phyloP scores from a whole-genome alignment of 495 filamentous ascomycete species.

The Aspergillus taichungensis region DNA sequence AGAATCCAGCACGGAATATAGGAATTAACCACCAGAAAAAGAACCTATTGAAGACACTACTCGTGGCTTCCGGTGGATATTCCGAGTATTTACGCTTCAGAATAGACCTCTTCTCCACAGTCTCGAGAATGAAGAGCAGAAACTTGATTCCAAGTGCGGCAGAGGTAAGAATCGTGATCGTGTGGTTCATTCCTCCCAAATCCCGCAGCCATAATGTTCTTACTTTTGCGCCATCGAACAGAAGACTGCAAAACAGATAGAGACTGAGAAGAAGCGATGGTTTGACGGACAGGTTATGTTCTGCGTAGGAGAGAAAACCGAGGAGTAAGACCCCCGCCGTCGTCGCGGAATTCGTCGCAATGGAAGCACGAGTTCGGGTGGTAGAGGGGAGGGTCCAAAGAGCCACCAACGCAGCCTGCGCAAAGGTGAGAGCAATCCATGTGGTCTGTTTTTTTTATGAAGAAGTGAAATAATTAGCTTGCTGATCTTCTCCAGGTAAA shows the following conservation, averaged over 20 bases:
- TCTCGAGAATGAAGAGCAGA: constrained; percentile 45
- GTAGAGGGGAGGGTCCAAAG: constrained; percentile 37
- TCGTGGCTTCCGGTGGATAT: constrained; percentile 52
- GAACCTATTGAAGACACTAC: constrained; percentile 40
- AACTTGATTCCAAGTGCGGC: constrained; percentile 38
- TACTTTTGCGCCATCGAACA: constrained; percentile 47
- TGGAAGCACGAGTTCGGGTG: constrained; percentile 28
- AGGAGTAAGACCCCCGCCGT: constrained; percentile 34
- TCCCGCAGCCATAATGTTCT: constrained; percentile 52
- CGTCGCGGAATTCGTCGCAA: constrained; percentile 38
- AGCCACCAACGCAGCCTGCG: constrained; percentile 39
- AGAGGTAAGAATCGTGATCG: constrained; percentile 39
- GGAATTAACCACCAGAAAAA: constrained; percentile 54
- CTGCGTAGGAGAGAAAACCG: constrained; percentile 42
- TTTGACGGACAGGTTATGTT: constrained; percentile 46
- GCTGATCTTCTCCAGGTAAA: neutral
- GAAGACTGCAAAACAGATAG: constrained; percentile 51
- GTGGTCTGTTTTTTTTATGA: constrained; percentile 18
- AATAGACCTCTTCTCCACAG: constrained; percentile 43
- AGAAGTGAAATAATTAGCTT: constrained; percentile 1
- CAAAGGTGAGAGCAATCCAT: constrained; percentile 29
- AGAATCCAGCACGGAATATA: constrained; percentile 44
- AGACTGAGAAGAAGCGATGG: constrained; percentile 52
- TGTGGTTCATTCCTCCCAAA: constrained; percentile 18
- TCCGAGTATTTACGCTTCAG: constrained; percentile 32